These are phyloP conservation scores for Rhynchosporium agropyri DNA, from an alignment of 2,329 filamentous ascomycete genomes.

Conservation along the genomic window DNA sequence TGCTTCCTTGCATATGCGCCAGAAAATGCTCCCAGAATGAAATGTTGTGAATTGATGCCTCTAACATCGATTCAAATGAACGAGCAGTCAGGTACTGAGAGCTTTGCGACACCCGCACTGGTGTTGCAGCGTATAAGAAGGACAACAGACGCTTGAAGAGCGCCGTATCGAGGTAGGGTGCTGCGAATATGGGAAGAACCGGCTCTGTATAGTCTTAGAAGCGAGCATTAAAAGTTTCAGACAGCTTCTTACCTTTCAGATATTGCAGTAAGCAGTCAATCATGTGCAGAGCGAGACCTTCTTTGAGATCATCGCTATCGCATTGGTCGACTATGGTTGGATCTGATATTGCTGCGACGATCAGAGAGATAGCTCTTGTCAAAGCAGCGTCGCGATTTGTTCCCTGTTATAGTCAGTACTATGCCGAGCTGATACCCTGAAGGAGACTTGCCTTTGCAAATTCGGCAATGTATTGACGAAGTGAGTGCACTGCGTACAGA, in stretches of 20 bases:
- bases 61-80: constrained; percentile 51
- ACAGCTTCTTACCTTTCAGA: constrained; percentile 51
- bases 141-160: constrained; percentile 42
- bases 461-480: constrained; percentile 60
- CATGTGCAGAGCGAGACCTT: constrained; percentile 55
- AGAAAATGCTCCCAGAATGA: constrained; percentile 50
- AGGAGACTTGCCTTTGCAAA: constrained; percentile 35
- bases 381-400: constrained; percentile 43
- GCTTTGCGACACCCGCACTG: constrained; percentile 30
- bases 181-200: constrained; percentile 41
- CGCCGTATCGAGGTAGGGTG: constrained; percentile 41
- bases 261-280: constrained; percentile 59
- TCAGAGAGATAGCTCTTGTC: constrained; percentile 53
- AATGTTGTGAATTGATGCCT: constrained; percentile 51
- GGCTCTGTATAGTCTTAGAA: constrained; percentile 44
- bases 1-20: constrained; percentile 43
- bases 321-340: constrained; percentile 53
- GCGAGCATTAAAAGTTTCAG: background rate
- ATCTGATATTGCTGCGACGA: constrained; percentile 64
- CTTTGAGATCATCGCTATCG: constrained; percentile 49
- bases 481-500: constrained; percentile 70
- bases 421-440: constrained; percentile 17
- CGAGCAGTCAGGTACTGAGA: constrained; percentile 46
- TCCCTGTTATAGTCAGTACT: constrained; percentile 31
- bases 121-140: constrained; percentile 37